A percentile compares a stretch with the other conserved stretches of the same genome.
Evolutionary conservation across 495 filamentous ascomycete genomes (phyloP).

Genomic region (Bryoglossum gracile): DNA sequence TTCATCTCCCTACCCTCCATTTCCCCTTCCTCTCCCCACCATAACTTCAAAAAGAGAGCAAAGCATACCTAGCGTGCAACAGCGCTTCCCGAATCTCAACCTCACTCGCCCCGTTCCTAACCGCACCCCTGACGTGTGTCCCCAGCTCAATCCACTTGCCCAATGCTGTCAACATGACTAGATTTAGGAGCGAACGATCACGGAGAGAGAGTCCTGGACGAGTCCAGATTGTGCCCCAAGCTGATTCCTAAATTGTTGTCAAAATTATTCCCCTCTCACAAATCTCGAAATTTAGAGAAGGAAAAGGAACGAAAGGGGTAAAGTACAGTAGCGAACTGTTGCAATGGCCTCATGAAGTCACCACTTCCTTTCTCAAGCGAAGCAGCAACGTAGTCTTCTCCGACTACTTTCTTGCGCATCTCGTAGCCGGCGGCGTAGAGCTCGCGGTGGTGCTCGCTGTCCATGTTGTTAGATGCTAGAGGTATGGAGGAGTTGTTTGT

Average conservation of each 20-base stretch:
- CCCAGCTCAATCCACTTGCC: constrained; percentile 40
- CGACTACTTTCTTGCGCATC: constrained; percentile 22
- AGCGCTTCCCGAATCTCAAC: constrained; percentile 47
- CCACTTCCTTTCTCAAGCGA: constrained; percentile 14
- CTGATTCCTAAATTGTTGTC: constrained; percentile 27
- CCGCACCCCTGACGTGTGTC: constrained; percentile 41
- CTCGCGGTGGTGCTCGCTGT: constrained; percentile 9
- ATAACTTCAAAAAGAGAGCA: neutral
- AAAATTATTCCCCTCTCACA: neutral
- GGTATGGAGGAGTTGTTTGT: neutral
- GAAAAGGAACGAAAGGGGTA: constrained; percentile 1
- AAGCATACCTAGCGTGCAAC: constrained; percentile 34
- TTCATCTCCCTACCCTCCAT: too few relatives aligned
- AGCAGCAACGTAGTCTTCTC: constrained; percentile 21
- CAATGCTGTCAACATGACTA: constrained; percentile 44
- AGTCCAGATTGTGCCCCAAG: constrained; percentile 44
- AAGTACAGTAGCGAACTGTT: constrained; percentile 24
- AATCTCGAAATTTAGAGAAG: neutral
- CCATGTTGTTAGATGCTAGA: constrained; percentile 22
- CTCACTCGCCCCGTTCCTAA: constrained; percentile 41
- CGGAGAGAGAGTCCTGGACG: constrained; percentile 41
- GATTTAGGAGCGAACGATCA: constrained; percentile 41
- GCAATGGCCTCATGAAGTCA: constrained; percentile 23
- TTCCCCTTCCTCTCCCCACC: neutral
- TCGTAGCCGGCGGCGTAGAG: constrained; percentile 17